Conservation (phyloP, 148 eudicot species). For the Simmondsia chinensis region DNA sequence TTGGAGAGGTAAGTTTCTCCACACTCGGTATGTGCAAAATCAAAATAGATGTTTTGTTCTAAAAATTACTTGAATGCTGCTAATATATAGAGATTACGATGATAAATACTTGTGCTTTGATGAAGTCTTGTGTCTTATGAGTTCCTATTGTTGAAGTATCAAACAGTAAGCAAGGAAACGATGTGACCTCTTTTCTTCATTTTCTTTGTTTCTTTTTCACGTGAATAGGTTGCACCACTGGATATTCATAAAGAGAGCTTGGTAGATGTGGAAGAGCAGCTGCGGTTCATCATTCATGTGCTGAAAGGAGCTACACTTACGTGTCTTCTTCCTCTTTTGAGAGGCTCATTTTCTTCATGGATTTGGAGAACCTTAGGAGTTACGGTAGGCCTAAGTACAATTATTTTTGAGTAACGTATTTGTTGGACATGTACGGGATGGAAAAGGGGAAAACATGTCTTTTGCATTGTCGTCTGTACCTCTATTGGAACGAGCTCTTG, state of each 20-base stretch:
- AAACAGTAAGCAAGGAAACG: background rate
- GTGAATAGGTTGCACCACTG: constrained; percentile 77
- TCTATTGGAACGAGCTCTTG: background rate
- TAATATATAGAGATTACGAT: too few species aligned
- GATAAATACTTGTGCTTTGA: too few species aligned
- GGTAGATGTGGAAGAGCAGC: constrained; percentile 79
- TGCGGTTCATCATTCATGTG: constrained; percentile 50
- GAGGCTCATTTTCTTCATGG: constrained; percentile 73
- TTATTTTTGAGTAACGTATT: background rate
- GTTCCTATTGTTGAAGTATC: background rate
- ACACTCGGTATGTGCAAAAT: too few species aligned
- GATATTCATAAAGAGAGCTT: constrained; percentile 55
- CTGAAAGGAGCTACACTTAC: constrained; percentile 40
- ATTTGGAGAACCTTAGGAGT: constrained; percentile 68
- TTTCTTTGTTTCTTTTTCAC: too few species aligned
- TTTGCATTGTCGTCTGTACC: background rate
- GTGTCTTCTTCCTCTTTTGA: constrained; percentile 50
- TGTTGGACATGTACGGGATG: too few species aligned
- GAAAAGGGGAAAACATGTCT: too few species aligned
- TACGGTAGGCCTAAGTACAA: constrained; percentile 35
- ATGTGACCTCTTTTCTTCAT: too few species aligned
- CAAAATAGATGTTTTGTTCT: too few species aligned
- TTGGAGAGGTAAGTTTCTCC: constrained; percentile 95
- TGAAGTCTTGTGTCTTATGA: background rate
- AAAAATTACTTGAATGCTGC: background rate